Percentiles rank a stretch among this genome's conserved stretches.
Conservation (phyloP, 257 asterid genomes). For the Cruciata laevipes region DNA sequence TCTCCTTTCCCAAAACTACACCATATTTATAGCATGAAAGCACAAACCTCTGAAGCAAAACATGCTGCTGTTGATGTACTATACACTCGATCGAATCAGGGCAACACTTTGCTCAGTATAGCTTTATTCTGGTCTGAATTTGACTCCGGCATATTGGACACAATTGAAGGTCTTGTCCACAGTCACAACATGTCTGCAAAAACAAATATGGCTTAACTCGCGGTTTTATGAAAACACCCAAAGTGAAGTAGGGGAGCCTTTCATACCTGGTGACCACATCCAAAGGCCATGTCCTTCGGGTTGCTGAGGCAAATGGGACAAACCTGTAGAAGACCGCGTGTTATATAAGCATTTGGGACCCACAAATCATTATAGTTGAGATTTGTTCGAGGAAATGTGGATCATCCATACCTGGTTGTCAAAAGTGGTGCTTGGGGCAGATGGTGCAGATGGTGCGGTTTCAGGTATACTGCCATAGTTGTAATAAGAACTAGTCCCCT, state of each 20-base stretch:
- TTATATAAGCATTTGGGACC: not conserved
- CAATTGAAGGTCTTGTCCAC: constrained; percentile 52
- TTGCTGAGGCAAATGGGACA: constrained; percentile 86
- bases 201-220: not conserved
- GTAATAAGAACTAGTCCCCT: constrained; percentile 27
- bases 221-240: constrained; percentile 4
- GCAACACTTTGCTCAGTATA: constrained; percentile 32
- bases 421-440: constrained; percentile 32
- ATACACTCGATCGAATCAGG: not conserved
- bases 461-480: constrained; percentile 11
- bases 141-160: constrained; percentile 77
- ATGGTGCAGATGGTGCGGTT: constrained; percentile 37
- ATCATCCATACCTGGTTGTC: constrained; percentile 49
- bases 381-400: not conserved
- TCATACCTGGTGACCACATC: constrained; percentile 95
- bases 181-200: constrained; percentile 66
- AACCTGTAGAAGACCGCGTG: constrained; percentile 37
- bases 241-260: not conserved
- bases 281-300: constrained; percentile 94
- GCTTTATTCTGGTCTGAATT: constrained; percentile 76
- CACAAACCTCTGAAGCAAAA: not conserved
- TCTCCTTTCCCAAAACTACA: constrained; percentile 4
- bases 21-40: not conserved
- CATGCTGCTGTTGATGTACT: not conserved
- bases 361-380: not conserved